These are phyloP conservation scores for Chrysoporthe deuterocubensis DNA, from an alignment of 2,329 filamentous ascomycete species.

Conservation along the genomic window DNA sequence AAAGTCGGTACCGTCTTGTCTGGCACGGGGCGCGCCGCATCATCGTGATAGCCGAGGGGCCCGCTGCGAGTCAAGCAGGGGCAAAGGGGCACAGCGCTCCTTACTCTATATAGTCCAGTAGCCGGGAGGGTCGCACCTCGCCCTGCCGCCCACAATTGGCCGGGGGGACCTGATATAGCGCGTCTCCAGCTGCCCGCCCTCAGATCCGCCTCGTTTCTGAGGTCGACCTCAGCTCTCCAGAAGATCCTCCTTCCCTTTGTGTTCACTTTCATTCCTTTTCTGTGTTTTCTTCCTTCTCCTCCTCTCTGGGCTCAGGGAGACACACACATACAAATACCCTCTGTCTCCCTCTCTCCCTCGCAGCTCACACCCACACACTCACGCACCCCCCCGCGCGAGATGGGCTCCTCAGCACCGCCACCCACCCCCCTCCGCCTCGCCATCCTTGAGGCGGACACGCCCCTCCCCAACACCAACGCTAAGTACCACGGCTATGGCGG, in stretches of 20 bases:
- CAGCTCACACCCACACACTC: too few species aligned
- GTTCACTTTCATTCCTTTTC: not conserved
- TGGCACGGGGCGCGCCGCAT: not conserved
- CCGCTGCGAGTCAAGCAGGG: not conserved
- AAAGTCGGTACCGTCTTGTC: not conserved
- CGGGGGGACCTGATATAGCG: not conserved
- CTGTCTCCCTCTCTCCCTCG: too few species aligned
- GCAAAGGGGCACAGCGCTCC: too few species aligned
- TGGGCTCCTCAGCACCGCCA: conserved; percentile 34
- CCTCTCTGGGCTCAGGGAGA: too few species aligned
- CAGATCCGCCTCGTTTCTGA: too few species aligned
- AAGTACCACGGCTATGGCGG: conserved; percentile 75
- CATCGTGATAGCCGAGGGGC: not conserved
- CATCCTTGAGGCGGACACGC: conserved; percentile 85
- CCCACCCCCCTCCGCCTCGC: conserved; percentile 72
- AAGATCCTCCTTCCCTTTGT: too few species aligned
- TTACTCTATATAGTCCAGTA: too few species aligned
- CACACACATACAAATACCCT: too few species aligned
- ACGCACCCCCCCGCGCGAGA: not conserved
- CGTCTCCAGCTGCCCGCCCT: not conserved
- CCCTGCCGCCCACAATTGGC: too few species aligned
- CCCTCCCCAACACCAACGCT: conserved; percentile 64
- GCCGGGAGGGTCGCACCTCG: not conserved
- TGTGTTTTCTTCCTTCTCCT: not conserved
- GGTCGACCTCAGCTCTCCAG: too few species aligned